Conservation (phyloP, 2,329 filamentous ascomycete genomes). For the Pseudocercospora cruenta region DNA sequence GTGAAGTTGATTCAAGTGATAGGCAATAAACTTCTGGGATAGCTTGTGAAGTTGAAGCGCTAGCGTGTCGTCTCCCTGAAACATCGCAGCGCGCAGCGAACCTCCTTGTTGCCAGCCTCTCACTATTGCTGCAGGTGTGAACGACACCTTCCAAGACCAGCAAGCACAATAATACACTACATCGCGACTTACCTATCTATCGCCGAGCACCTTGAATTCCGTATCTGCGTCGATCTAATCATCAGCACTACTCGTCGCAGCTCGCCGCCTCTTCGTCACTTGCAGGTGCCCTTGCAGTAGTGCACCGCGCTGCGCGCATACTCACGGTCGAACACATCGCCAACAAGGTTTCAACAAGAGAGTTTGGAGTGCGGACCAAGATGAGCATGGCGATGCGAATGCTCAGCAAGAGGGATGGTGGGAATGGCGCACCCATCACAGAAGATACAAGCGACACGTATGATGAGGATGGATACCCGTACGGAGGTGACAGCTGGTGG, state of each 20-base stretch:
- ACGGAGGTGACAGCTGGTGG: slow-evolving; percentile 29
- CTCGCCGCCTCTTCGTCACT: neutral
- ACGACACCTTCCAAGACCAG: neutral
- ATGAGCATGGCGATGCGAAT: neutral
- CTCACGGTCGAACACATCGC: neutral
- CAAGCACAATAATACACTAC: neutral
- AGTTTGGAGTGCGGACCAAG: neutral
- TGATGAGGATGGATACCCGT: slow-evolving; percentile 13
- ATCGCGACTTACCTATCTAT: neutral
- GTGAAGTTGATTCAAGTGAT: too few species aligned
- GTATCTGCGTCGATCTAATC: neutral
- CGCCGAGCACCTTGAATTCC: neutral
- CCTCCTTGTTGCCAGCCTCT: too few species aligned
- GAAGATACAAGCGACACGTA: slow-evolving; percentile 10
- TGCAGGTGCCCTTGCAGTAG: slow-evolving; percentile 5
- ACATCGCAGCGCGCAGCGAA: too few species aligned
- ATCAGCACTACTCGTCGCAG: neutral
- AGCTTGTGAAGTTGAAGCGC: too few species aligned
- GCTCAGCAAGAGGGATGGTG: slow-evolving; percentile 4
- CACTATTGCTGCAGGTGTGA: neutral
- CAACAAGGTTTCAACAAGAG: neutral
- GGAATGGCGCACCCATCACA: slow-evolving; percentile 6
- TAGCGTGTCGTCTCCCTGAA: too few species aligned
- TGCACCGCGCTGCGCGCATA: neutral
- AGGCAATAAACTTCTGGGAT: too few species aligned